These are phyloP conservation scores for Closterium sp. DNA, from an alignment of 139 green algal species.

Conservation along the genomic window DNA sequence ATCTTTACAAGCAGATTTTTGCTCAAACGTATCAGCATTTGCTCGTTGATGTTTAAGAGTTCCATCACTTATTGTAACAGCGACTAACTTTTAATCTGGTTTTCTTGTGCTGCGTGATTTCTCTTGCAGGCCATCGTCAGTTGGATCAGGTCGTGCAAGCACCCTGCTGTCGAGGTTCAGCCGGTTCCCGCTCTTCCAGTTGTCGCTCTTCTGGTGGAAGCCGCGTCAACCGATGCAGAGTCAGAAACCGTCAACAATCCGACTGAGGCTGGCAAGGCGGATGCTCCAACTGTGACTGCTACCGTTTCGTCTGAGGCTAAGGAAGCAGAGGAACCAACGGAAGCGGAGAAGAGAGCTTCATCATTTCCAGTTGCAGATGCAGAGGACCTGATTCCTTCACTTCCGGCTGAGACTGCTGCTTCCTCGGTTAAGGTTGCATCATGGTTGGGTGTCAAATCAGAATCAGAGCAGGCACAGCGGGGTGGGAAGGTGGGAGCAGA, in stretches of 20 bases:
- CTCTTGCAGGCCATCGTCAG: not conserved
- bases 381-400: not conserved
- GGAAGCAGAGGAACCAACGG: not conserved
- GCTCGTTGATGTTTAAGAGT: not conserved
- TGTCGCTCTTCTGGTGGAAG: not conserved
- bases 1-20: not conserved
- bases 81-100: not conserved
- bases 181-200: not conserved
- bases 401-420: not conserved
- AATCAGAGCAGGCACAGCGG: not conserved
- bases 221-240: not conserved
- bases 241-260: not conserved
- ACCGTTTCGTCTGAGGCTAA: not conserved
- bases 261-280: too few species aligned
- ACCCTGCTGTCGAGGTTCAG: not conserved
- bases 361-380: not conserved
- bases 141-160: not conserved
- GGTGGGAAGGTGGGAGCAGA: not conserved
- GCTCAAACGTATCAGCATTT: not conserved
- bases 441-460: not conserved
- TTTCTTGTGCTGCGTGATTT: not conserved
- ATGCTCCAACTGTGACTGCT: not conserved
- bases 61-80: not conserved
- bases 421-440: not conserved
- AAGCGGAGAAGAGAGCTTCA: not conserved